These are phyloP conservation scores for Microbotryum scabiosae DNA, from an alignment of 1,284 basidiomycete genomes.

Conservation along the genomic window DNA sequence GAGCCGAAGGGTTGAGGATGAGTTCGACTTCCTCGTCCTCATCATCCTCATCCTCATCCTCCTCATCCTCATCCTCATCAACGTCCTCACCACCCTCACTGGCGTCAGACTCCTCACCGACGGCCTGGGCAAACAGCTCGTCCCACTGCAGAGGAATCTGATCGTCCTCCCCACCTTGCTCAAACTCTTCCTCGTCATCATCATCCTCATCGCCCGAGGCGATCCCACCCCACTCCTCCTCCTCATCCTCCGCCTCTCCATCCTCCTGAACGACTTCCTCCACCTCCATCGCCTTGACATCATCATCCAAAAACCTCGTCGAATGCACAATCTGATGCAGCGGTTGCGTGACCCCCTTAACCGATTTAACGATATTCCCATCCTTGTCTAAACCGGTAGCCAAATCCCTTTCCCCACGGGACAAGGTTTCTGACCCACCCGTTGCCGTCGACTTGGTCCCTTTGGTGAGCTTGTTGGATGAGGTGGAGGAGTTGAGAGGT, in stretches of 20 bases:
- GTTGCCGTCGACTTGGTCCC: constrained; percentile 5
- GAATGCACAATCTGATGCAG: constrained; percentile 50
- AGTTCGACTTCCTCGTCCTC: constrained; percentile 27
- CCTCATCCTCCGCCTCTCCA: constrained; percentile 39
- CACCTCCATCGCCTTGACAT: constrained; percentile 40
- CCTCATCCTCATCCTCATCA: constrained; percentile 34
- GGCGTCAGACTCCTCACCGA: constrained; percentile 14
- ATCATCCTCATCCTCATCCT: constrained; percentile 31
- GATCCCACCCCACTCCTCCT: constrained; percentile 37
- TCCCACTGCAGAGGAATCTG: constrained; percentile 25
- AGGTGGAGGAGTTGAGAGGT: constrained; percentile 25
- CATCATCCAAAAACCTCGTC: constrained; percentile 48
- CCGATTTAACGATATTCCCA: constrained; percentile 41
- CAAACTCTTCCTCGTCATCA: constrained; percentile 41
- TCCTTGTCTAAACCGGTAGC: constrained; percentile 33
- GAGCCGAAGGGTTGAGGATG: constrained; percentile 2
- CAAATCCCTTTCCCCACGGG: constrained; percentile 2
- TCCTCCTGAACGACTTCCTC: constrained; percentile 43
- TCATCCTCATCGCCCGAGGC: constrained; percentile 37
- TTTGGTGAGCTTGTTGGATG: constrained; percentile 31
- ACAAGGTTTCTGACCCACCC: not conserved
- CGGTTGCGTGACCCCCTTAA: constrained; percentile 51
- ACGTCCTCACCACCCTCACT: constrained; percentile 18
- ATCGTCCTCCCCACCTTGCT: constrained; percentile 35
- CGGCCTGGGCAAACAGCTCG: constrained; percentile 30